Evolutionary conservation across 805 yeast species (phyloP), one percentile per base, ranked within the genome.

Genomic region (Pichia sporocuriosa): DNA sequence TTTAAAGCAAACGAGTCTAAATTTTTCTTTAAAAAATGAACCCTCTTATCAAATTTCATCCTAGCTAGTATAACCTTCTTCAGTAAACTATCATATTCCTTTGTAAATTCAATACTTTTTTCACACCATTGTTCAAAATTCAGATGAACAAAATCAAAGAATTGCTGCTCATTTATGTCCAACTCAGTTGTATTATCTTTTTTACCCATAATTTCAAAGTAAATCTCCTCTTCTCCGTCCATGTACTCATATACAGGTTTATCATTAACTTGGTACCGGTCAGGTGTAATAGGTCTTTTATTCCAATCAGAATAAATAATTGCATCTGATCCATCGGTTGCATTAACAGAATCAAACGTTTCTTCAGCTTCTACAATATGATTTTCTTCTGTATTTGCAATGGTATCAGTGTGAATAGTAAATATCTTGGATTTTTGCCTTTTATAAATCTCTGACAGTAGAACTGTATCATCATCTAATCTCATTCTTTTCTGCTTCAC

Each of bases 1-100:
- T 45, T 40, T 12, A 41, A 26, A 13, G 54, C 54, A 46, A 49
- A 50, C 16, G 44, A 29, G 33, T 57, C 55, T 3, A 54, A 35
- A 21, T 47, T 47, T 11, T 48, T 43, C 15, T 53, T 35, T 8
- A 57, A 38, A 21, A 47, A 42, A 8, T 51, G 43, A 27, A 71
- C 67, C 40, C 64, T 65, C 28, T 58, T 55, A 43, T 66, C 66
- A 23, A 71, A 56, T 43, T 63, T 65, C 23, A 66, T 53, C 47
- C 78, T 61, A 12, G 66, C 58, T 6, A 53, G 33, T 4, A 70
- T 58, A 16, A 70, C 52, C 34, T 57, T 56, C 23, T 62, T 51
- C 28, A 66, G 51, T 17, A 71, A 54, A 2, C 46, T 41, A 4
- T 60, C 54, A 42, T 72, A 68, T 37, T 61, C 60, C 9, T 51